Conservation (phyloP, 805 yeast species). For the Millerozyma miso region DNA sequence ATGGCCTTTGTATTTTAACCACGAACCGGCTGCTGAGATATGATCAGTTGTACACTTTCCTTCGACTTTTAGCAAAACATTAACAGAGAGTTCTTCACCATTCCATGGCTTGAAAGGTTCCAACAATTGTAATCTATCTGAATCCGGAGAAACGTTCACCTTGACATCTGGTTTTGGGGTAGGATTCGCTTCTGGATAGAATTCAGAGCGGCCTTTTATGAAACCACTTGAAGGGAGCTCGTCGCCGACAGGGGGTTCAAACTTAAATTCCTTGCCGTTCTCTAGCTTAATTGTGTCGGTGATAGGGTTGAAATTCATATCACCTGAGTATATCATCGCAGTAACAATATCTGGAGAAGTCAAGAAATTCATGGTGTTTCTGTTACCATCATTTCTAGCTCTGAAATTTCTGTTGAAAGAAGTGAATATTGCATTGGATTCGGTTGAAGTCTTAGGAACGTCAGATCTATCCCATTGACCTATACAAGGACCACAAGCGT, state of each 20-base stretch:
- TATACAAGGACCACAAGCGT: conserved; percentile 99
- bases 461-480: conserved; percentile 99
- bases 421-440: conserved; percentile 85
- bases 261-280: conserved; percentile 71
- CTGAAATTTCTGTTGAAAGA: conserved; percentile 97
- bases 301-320: conserved; percentile 85
- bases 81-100: conserved; percentile 75
- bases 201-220: conserved; percentile 65
- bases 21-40: conserved; percentile 97
- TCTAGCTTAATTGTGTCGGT: conserved; percentile 74
- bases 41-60: conserved; percentile 99
- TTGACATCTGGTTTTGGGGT: conserved; percentile 54
- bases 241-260: conserved; percentile 74
- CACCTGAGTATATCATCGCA: conserved; percentile 94
- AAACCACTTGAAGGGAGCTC: conserved; percentile 83
- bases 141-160: conserved; percentile 76
- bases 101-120: conserved; percentile 88
- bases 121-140: conserved; percentile 85
- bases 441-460: conserved; percentile 57
- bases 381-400: conserved; percentile 97
- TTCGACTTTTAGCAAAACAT: conserved; percentile 82
- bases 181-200: conserved; percentile 72
- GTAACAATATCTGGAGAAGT: conserved; percentile 99
- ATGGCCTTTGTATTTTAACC: conserved; percentile 98
- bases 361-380: conserved; percentile 94